Conservation (phyloP, 352 stramenopile species). For the Globisporangium acanthophoron region DNA sequence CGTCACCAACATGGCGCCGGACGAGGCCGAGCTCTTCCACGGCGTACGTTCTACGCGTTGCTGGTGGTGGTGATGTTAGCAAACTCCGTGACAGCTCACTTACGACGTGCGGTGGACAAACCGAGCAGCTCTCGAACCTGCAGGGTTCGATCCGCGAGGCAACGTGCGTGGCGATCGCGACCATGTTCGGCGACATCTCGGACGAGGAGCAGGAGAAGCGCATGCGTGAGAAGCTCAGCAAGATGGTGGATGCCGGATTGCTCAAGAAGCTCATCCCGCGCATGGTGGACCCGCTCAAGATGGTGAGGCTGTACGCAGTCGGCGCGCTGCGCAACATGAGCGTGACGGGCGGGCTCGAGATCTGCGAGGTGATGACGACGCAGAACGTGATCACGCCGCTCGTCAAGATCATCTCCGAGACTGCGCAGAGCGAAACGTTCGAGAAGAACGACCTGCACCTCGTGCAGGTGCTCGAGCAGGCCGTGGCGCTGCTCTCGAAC, state of each 20-base stretch:
- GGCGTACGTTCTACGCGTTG: conserved; percentile 21
- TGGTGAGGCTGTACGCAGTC: conserved; percentile 80
- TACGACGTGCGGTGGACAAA: neutral
- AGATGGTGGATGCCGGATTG: conserved; percentile 75
- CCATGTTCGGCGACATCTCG: conserved; percentile 73
- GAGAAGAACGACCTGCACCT: conserved; percentile 58
- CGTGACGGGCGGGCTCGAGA: conserved; percentile 76
- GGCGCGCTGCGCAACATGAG: conserved; percentile 84
- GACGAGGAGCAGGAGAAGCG: conserved; percentile 57
- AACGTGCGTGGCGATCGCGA: conserved; percentile 79
- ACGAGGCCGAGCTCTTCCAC: conserved; percentile 69
- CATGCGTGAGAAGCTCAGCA: conserved; percentile 54
- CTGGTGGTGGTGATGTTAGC: neutral
- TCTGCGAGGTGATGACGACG: conserved; percentile 75
- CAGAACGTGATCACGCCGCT: conserved; percentile 76
- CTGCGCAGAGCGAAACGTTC: conserved; percentile 42
- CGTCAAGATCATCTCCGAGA: conserved; percentile 65
- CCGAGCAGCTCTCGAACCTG: conserved; percentile 46
- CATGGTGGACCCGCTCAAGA: conserved; percentile 77
- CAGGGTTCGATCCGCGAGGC: conserved; percentile 81
- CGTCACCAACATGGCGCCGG: conserved; percentile 34
- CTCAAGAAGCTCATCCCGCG: conserved; percentile 78
- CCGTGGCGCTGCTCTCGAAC: conserved; percentile 71
- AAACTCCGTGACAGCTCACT: neutral
- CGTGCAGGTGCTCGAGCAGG: conserved; percentile 76